phyloP scores from a whole-genome alignment of 1,139 yeast species.

The Protomyces pachydermus region DNA sequence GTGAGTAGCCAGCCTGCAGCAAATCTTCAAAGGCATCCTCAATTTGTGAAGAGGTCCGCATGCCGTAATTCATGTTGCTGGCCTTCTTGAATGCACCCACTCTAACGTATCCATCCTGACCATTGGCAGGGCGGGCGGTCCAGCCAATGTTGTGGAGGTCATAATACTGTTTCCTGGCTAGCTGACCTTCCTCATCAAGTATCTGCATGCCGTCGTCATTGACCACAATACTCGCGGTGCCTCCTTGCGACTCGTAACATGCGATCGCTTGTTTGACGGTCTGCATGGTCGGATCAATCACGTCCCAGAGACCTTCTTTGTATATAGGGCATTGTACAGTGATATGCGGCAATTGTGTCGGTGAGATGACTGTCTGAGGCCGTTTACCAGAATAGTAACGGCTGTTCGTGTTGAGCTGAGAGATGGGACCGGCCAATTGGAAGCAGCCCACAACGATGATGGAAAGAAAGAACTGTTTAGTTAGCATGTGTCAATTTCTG shows the following conservation, averaged over 20 bases:
- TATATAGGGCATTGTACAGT: constrained; percentile 31
- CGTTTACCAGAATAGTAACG: constrained; percentile 28
- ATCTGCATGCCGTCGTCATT: constrained; percentile 31
- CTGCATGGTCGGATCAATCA: constrained; percentile 28
- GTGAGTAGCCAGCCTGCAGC: neutral
- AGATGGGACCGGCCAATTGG: constrained; percentile 30
- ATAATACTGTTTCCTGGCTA: constrained; percentile 25
- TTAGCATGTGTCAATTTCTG: constrained; percentile 25
- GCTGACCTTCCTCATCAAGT: constrained; percentile 5
- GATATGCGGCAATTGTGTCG: constrained; percentile 28
- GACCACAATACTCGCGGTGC: constrained; percentile 29
- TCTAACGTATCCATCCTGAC: constrained; percentile 26
- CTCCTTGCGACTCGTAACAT: constrained; percentile 29
- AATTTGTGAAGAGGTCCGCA: constrained; percentile 28
- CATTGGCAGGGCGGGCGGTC: constrained; percentile 30
- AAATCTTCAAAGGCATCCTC: constrained; percentile 15
- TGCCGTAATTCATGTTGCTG: constrained; percentile 31
- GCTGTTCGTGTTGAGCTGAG: constrained; percentile 30
- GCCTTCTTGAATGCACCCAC: constrained; percentile 31
- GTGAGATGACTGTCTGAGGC: neutral
- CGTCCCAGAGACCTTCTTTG: constrained; percentile 29
- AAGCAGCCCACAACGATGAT: constrained; percentile 28
- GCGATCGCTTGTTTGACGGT: constrained; percentile 27
- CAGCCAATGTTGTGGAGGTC: constrained; percentile 27
- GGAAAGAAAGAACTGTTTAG: constrained; percentile 4